Evolutionary conservation across 108 stramenopile genomes (phyloP).

Genomic region (Skeletonema costatum): DNA sequence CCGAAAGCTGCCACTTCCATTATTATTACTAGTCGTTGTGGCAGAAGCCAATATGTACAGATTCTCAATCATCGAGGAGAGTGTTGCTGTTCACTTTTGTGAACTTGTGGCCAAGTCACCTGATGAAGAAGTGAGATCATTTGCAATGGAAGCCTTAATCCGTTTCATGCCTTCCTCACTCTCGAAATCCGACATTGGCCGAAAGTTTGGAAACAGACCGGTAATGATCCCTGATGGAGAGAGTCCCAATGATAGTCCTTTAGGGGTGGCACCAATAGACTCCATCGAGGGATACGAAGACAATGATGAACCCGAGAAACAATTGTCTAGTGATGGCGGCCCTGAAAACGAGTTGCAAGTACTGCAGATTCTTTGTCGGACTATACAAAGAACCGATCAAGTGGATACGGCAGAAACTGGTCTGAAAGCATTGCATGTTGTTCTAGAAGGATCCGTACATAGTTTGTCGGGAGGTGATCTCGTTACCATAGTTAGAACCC

Average conservation of each 20-base stretch:
- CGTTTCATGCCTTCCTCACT: conserved; percentile 65
- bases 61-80: conserved; percentile 46
- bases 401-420: conserved; percentile 68
- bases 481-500: conserved; percentile 55
- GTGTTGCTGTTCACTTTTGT: conserved; percentile 60
- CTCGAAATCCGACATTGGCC: conserved; percentile 14
- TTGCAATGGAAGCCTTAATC: conserved; percentile 76
- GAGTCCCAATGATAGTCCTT: conserved; percentile 6
- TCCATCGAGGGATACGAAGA: neutral
- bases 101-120: conserved; percentile 56
- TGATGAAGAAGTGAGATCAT: conserved; percentile 50
- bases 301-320: neutral
- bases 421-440: conserved; percentile 60
- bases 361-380: conserved; percentile 70
- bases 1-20: conserved; percentile 59
- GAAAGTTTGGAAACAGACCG: conserved; percentile 15
- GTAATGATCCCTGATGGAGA: conserved; percentile 21
- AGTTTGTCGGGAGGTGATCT: conserved; percentile 59
- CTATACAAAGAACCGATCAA: conserved; percentile 45
- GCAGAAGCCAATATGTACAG: conserved; percentile 75
- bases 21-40: conserved; percentile 65
- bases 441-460: conserved; percentile 79
- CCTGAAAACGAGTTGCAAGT: conserved; percentile 23
- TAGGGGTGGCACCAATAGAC: conserved; percentile 23
- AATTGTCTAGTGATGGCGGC: neutral